Conservation (phyloP, 176 grass and related monocot genomes). For the Carex parvula region DNA sequence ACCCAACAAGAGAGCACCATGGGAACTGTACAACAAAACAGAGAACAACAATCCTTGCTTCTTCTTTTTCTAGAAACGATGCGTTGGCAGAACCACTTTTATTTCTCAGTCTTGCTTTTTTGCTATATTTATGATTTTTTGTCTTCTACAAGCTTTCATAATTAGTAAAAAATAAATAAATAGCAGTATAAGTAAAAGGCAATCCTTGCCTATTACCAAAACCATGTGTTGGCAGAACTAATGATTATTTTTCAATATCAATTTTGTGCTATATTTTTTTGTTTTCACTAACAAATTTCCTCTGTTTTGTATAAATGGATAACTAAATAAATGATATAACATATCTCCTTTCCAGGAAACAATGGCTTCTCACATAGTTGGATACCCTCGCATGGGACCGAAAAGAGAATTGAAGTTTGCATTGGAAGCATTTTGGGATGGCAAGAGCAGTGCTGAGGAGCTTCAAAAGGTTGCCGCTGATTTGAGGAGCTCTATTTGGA, state of each 20-base stretch:
- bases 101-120: too few relatives aligned
- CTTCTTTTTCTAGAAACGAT: too few relatives aligned
- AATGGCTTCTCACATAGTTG: conserved; percentile 97
- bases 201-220: background rate
- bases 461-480: conserved; percentile 73
- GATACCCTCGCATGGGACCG: conserved; percentile 95
- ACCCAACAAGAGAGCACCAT: background rate
- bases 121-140: too few relatives aligned
- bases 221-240: background rate
- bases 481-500: conserved; percentile 83
- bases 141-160: background rate
- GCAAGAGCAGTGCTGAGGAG: conserved; percentile 75
- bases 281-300: background rate
- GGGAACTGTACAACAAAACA: background rate
- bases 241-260: background rate
- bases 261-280: background rate
- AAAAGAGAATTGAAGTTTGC: conserved; percentile 98
- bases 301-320: background rate
- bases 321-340: background rate
- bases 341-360: conserved; percentile 13
- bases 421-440: conserved; percentile 94
- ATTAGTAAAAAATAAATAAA: background rate
- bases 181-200: background rate
- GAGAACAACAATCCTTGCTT: background rate
- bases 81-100: too few relatives aligned